These are phyloP conservation scores for Hypomontagnella submonticulosa DNA, from an alignment of 495 filamentous ascomycete genomes.

Conservation along the genomic window DNA sequence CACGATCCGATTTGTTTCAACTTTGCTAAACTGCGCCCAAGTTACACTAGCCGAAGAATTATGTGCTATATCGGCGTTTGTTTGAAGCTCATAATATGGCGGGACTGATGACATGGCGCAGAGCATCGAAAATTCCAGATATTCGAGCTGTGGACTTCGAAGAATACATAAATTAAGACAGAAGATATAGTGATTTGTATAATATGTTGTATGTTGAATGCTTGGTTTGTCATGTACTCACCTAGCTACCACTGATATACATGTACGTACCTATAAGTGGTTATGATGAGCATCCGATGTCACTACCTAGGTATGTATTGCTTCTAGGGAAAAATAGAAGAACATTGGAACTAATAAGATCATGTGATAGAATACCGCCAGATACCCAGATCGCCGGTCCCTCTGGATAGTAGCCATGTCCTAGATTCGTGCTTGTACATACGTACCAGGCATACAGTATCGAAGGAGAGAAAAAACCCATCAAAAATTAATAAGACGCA, in stretches of 20 bases:
- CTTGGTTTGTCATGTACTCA: no score
- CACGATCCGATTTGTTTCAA: background rate
- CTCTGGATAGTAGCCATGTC: conserved; percentile 10
- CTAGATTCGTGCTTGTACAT: background rate
- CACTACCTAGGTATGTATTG: background rate
- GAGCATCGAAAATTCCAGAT: background rate
- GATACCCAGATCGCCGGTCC: conserved; percentile 37
- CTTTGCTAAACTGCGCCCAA: conserved; percentile 12
- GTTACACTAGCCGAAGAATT: conserved; percentile 31
- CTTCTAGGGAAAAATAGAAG: background rate
- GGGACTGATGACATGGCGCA: conserved; percentile 27
- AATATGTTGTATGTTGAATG: no score
- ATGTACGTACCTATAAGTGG: background rate
- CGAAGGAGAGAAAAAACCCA: background rate
- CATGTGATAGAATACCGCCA: conserved; percentile 39
- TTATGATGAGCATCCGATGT: conserved; percentile 8
- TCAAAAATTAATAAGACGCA: conserved; percentile 25
- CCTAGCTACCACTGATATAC: background rate
- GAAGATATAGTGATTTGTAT: no score
- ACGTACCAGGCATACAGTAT: conserved; percentile 1
- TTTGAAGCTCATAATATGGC: conserved; percentile 29
- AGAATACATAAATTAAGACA: background rate
- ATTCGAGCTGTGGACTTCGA: conserved; percentile 9
- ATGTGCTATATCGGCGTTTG: conserved; percentile 35
- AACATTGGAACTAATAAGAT: conserved; percentile 16